Evolutionary conservation across 257 asterid species (phyloP).

Genomic region (Solanum microdontum): DNA sequence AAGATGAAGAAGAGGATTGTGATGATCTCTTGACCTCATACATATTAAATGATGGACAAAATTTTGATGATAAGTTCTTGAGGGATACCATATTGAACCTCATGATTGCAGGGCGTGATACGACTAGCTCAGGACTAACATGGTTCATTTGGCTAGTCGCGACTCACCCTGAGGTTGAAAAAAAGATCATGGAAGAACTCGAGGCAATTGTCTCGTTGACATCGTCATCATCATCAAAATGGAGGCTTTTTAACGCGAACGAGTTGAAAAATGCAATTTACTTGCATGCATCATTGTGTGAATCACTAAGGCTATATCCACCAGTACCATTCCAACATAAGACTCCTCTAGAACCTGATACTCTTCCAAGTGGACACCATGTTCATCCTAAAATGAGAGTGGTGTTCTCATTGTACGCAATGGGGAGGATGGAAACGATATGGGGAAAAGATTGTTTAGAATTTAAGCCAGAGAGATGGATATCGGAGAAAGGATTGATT

Average conservation of each 20-base stretch:
- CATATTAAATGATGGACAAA: constrained; percentile 9
- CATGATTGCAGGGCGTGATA: constrained; percentile 52
- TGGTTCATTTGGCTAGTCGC: constrained; percentile 50
- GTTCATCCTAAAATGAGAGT: constrained; percentile 36
- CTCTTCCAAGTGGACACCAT: constrained; percentile 46
- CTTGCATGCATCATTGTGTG: constrained; percentile 45
- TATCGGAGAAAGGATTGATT: constrained; percentile 21
- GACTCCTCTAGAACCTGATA: constrained; percentile 22
- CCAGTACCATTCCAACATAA: constrained; percentile 61
- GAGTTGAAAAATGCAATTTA: constrained; percentile 23
- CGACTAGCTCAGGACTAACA: constrained; percentile 47
- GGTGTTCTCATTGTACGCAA: constrained; percentile 40
- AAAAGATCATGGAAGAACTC: constrained; percentile 27
- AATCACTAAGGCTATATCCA: constrained; percentile 42
- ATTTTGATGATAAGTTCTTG: constrained; percentile 27
- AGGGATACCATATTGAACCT: constrained; percentile 39
- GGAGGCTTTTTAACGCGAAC: constrained; percentile 13
- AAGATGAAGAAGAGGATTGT: constrained; percentile 2
- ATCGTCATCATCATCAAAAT: neutral
- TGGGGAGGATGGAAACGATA: constrained; percentile 44
- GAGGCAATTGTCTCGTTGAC: neutral
- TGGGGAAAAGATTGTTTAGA: constrained; percentile 50
- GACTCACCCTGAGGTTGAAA: constrained; percentile 24
- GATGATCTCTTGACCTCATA: constrained; percentile 33
- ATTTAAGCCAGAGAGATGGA: constrained; percentile 60